Evolutionary conservation across 1,284 basidiomycete genomes (phyloP), one percentile per base, ranked within the genome.

Genomic region (Coniophora puteana): DNA sequence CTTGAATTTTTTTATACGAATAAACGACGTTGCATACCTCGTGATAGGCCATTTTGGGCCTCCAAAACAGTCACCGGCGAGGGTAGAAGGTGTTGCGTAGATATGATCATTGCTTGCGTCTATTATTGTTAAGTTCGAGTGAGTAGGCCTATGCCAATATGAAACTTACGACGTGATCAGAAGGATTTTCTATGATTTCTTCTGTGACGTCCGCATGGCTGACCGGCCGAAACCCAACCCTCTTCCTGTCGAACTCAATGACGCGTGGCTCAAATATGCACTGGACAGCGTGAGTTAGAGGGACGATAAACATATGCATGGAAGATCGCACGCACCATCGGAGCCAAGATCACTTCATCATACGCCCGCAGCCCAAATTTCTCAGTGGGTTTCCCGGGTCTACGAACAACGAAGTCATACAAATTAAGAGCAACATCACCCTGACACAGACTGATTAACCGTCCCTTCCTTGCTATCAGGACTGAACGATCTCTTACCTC

Each of bases 331-430:
- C 72, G 47, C 55, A 91, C 91, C 82, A 97, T 91, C 1, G 95
- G 91, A 1, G 93, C 93, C 26, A 99, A 70, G 44, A 98, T 94
- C 42, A 91, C 85, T 67, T 99, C 96, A 59, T 99, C 96, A 58
- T 98, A 99, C 4, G 89, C 86, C 22, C 93, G 80, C 41, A 98
- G 69, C 18, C 83, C 83, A 61, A 94, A 99, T 63, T 97, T 97
- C 56, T 86, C 77, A 3, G 93, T 88, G 13, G 82, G 68, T 45
- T 80, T 74, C 21, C 79, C 78, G 2, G 93, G 89, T 41, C 79
- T 69, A 18, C 94, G 75, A 10, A 93, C 86, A 24, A 85, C 77
- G 53, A 98, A 94, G 58, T 96, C 93, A 65, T 91, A 93, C 17
- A 90, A 61, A 49, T 92, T 93, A 40, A 91, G 70, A 7, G 87